Evolutionary conservation across 1,284 basidiomycete genomes (phyloP).

Genomic region (Trichosporon sp.): DNA sequence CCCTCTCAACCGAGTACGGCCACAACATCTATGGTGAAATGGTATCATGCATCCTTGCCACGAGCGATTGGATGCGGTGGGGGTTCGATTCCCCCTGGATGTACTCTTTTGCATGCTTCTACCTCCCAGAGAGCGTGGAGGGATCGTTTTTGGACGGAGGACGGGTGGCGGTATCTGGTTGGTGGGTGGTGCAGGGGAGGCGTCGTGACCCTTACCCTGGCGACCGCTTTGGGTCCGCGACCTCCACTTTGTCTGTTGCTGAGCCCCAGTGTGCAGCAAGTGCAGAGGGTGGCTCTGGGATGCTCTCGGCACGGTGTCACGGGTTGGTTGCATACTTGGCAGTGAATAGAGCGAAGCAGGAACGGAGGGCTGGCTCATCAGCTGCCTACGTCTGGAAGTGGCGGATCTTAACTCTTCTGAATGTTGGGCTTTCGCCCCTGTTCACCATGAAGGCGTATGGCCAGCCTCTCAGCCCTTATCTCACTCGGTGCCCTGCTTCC

Average conservation of each 20-base stretch:
- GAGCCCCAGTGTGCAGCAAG: neutral
- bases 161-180: neutral
- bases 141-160: neutral
- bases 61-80: neutral
- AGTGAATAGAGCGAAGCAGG: too few relatives aligned
- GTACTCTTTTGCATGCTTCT: conserved; percentile 13
- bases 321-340: too few relatives aligned
- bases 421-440: too few relatives aligned
- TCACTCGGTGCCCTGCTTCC: too few relatives aligned
- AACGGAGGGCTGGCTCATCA: too few relatives aligned
- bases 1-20: neutral
- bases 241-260: neutral
- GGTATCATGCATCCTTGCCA: conserved; percentile 17
- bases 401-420: too few relatives aligned
- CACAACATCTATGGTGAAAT: conserved; percentile 16
- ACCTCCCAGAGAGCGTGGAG: neutral
- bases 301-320: too few relatives aligned
- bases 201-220: neutral
- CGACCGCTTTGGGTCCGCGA: neutral
- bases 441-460: too few relatives aligned
- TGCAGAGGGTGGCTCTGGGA: neutral
- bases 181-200: neutral
- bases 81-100: conserved; percentile 19
- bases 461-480: too few relatives aligned
- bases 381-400: too few relatives aligned